Conservation (phyloP, 306 rosid genomes). For the Lotus japonicus region DNA sequence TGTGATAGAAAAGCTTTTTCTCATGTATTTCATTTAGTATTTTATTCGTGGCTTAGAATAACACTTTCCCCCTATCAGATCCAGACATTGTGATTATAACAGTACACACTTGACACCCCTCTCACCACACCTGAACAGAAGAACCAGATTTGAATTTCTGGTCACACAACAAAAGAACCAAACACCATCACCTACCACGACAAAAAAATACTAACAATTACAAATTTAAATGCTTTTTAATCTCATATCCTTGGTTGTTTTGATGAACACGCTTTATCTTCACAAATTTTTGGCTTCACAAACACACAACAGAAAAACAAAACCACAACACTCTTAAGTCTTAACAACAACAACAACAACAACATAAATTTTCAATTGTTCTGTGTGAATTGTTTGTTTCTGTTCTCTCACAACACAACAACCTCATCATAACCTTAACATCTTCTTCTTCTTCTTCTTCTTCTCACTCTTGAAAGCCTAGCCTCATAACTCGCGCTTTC, state of each 20-base stretch:
- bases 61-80: slow-evolving; percentile 21
- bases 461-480: slow-evolving; percentile 26
- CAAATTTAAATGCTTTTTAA: not conserved
- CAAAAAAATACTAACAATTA: not conserved
- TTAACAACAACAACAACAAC: slow-evolving; percentile 15
- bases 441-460: not conserved
- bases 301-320: not conserved
- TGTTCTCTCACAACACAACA: slow-evolving; percentile 30
- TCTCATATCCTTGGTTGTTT: not conserved
- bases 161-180: slow-evolving; percentile 18
- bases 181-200: slow-evolving; percentile 12
- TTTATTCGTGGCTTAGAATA: slow-evolving; percentile 17
- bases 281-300: not conserved
- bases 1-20: too few relatives aligned
- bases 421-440: slow-evolving; percentile 23
- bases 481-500: slow-evolving; percentile 44
- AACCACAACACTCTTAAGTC: slow-evolving; percentile 4
- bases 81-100: slow-evolving; percentile 37
- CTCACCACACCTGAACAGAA: slow-evolving; percentile 9
- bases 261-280: not conserved
- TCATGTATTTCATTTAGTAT: not conserved
- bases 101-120: slow-evolving; percentile 23
- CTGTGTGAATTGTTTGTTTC: too few relatives aligned
- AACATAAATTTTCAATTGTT: slow-evolving; percentile 10
- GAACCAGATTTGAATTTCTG: slow-evolving; percentile 17